Base-by-base conservation (phyloP, 2,329 filamentous ascomycete genomes). In the Dactylellina parvicollis region DNA sequence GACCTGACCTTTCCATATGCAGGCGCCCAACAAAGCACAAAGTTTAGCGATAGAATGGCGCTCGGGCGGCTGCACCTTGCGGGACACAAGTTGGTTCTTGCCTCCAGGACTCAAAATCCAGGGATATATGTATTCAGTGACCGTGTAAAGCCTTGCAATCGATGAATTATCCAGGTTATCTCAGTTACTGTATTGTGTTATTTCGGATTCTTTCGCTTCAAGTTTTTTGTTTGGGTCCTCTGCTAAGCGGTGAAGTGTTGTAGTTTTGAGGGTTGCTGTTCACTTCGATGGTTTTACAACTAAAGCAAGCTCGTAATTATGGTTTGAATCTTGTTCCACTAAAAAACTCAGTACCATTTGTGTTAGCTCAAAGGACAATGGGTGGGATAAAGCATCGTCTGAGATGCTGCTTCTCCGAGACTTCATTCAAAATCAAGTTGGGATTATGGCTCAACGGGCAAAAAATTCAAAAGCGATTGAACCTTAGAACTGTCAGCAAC, bases 1-100 rank as follows among this genome's bases (percentile, higher is more conserved):
- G 60, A 73, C 69, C 67, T 18, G 59, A 55, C 69, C 47, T 66
- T 66, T 61, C 69, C 69, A 59, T 49, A 60, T 73, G 69, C 69
- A 73, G 69, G 54, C n/a, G 40, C 42, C 44, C 55, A 73, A 73
- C 69, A 73, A 73, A 59, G 60, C 64, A 56, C 59, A 56, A 42
- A 44, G 47, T 55, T 73, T 59, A 56, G 60, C 69, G 69, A 69
- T 47, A 12, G 47, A 38, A 69, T 52, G 66, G 69, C 46, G 69
- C 49, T 49, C 69, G 69, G 69, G 60, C 69, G 69, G 69, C 44
- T 66, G 60, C 69, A 73, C 47, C 69, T 50, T 61, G 46, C 38
- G 60, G 54, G 60, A 73, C 55, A 73, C 54, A 73, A 66, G 57
- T 30, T 47, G 22, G 61, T 64, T 72, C 52, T 65, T 60, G 42